Conservation (phyloP, 75 land plant species). For the Pinus tabuliformis region DNA sequence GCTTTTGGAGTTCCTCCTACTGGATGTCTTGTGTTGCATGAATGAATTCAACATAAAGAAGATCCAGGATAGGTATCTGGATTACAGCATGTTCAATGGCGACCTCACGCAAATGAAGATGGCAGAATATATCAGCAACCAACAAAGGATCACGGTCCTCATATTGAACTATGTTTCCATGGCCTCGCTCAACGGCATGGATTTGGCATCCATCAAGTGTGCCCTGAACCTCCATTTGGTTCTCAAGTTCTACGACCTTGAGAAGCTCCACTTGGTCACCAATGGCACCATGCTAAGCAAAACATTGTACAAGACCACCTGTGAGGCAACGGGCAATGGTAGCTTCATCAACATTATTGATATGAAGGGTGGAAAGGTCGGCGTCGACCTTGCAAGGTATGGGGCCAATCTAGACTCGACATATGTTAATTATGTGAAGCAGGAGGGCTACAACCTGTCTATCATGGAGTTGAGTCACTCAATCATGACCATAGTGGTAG, state of each 20-base stretch:
- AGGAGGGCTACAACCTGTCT: slow-evolving; percentile 62
- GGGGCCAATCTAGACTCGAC: slow-evolving; percentile 16
- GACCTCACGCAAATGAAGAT: slow-evolving; percentile 58
- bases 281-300: slow-evolving; percentile 49
- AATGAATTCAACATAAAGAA: slow-evolving; percentile 46
- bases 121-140: slow-evolving; percentile 59
- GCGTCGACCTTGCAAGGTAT: slow-evolving; percentile 30
- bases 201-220: slow-evolving; percentile 38
- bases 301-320: slow-evolving; percentile 76
- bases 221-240: slow-evolving; percentile 66
- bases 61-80: slow-evolving; percentile 33
- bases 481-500: slow-evolving; percentile 34
- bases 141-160: slow-evolving; percentile 65
- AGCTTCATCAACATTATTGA: slow-evolving; percentile 87
- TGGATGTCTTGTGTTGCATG: too few species aligned
- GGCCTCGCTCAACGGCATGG: slow-evolving; percentile 24
- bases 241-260: slow-evolving; percentile 63
- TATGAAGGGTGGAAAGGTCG: slow-evolving; percentile 43
- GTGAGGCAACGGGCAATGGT: slow-evolving; percentile 52
- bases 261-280: slow-evolving; percentile 66
- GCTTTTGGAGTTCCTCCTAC: too few species aligned
- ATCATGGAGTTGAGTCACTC: slow-evolving; percentile 50
- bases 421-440: slow-evolving; percentile 44
- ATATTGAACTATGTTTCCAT: slow-evolving; percentile 57
- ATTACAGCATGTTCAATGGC: slow-evolving; percentile 55